A percentile compares a stretch with the other conserved stretches of the same genome.
These are phyloP conservation scores for Nitzschia sp. DNA, from an alignment of 108 stramenopile species.

Conservation along the genomic window DNA sequence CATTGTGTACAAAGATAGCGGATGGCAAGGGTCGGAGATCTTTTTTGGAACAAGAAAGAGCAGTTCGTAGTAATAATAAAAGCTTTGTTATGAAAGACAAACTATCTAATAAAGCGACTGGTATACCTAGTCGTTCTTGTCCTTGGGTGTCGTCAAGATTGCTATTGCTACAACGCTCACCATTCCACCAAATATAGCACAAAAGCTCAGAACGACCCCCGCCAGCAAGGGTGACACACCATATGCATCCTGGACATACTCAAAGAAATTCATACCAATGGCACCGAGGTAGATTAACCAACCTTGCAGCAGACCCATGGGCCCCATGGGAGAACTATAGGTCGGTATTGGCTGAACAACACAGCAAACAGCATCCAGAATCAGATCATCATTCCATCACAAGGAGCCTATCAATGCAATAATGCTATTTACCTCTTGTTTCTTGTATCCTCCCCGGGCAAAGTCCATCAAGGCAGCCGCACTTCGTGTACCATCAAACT, in stretches of 20 bases:
- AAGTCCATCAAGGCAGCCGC: slow-evolving; percentile 65
- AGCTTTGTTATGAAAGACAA: not conserved
- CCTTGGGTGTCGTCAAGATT: slow-evolving; percentile 26
- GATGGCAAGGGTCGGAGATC: slow-evolving; percentile 55
- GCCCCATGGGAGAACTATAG: slow-evolving; percentile 68
- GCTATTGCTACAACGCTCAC: slow-evolving; percentile 31
- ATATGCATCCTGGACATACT: slow-evolving; percentile 34
- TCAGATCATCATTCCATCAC: not conserved
- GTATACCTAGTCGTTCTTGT: slow-evolving; percentile 6
- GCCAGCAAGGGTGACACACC: slow-evolving; percentile 47
- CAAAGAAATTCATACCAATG: slow-evolving; percentile 45
- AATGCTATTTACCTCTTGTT: slow-evolving; percentile 23
- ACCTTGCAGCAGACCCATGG: slow-evolving; percentile 71
- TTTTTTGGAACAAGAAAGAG: slow-evolving; percentile 37
- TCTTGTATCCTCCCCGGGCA: slow-evolving; percentile 52
- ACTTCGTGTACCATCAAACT: slow-evolving; percentile 57
- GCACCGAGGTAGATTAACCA: slow-evolving; percentile 54
- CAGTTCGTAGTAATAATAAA: not conserved
- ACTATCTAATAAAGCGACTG: not conserved
- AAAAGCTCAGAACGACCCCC: slow-evolving; percentile 23
- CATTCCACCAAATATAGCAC: slow-evolving; percentile 34
- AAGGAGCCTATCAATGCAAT: not conserved
- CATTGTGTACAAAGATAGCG: slow-evolving; percentile 54
- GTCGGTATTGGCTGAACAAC: slow-evolving; percentile 48
- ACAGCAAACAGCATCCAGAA: no score